These are phyloP conservation scores for Mycosarcoma maydis DNA, from an alignment of 1,284 basidiomycete genomes.

Conservation along the genomic window DNA sequence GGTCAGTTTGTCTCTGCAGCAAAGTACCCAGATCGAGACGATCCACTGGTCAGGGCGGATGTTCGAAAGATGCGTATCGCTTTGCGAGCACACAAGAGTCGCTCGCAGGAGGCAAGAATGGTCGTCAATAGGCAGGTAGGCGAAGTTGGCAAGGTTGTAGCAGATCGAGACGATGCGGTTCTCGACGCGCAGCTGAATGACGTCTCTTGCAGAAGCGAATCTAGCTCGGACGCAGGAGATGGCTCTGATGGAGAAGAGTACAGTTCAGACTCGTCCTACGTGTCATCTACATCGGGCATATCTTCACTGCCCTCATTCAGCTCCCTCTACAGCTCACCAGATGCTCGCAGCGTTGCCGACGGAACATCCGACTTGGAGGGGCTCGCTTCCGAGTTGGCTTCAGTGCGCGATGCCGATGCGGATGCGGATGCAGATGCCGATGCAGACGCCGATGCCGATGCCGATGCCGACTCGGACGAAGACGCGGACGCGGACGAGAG, in stretches of 20 bases:
- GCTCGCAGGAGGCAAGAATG: neutral
- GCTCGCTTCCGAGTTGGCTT: slow-evolving; percentile 9
- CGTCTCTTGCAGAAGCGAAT: too few relatives aligned
- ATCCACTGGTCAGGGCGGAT: slow-evolving; percentile 31
- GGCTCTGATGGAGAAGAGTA: slow-evolving; percentile 21
- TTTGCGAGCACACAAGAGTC: slow-evolving; percentile 11
- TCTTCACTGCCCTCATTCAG: slow-evolving; percentile 45
- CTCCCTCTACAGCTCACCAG: slow-evolving; percentile 34
- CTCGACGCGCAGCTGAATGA: too few relatives aligned
- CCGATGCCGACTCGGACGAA: slow-evolving; percentile 15
- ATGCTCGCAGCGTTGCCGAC: slow-evolving; percentile 12
- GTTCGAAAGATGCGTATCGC: slow-evolving; percentile 27
- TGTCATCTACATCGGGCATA: slow-evolving; percentile 19
- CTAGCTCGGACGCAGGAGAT: slow-evolving; percentile 9
- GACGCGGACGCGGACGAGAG: slow-evolving; percentile 35
- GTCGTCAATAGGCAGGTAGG: neutral
- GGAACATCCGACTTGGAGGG: slow-evolving; percentile 12
- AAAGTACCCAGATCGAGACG: slow-evolving; percentile 13
- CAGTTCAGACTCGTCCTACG: slow-evolving; percentile 30
- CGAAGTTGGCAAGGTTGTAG: neutral
- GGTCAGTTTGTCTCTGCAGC: slow-evolving; percentile 24
- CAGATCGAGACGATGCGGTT: neutral
- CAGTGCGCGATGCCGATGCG: slow-evolving; percentile 10
- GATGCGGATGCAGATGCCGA: slow-evolving; percentile 22
- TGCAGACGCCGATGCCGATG: slow-evolving; percentile 22